Base-by-base conservation (phyloP, 2,329 filamentous ascomycete species). In the Keithomyces neogunnii region DNA sequence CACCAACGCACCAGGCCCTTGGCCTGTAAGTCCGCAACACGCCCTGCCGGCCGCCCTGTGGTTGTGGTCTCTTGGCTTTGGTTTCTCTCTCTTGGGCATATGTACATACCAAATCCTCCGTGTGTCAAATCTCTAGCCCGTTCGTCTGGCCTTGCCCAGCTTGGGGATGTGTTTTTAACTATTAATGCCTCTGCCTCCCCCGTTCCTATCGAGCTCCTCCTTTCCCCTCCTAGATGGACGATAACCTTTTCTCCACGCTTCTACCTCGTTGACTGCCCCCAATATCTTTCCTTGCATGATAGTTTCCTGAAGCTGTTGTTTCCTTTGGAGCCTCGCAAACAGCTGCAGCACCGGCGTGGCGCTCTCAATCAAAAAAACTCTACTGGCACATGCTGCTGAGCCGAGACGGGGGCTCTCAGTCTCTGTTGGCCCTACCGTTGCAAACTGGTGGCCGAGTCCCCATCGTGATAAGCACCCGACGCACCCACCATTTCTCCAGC, bases 131-230 rank as follows among this genome's bases (percentile, higher is more conserved):
- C 43, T 33, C 35, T 33, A 40, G 32, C 29, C 35, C 33, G 11
- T 45, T 46, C 33, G 33, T 35, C 31, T 51, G 33, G 36, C 36
- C 40, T 39, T 13, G 26, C 28, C 38, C 43, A 29, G 43, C n/a
- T 28, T 42, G 29, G 40, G 48, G 26, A 31, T 13, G 48, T 19
- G n/a, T 38, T 50, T 19, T 46, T 11, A 26, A 45, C 31, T 48
- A 51, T 48, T 48, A 51, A 51, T 48, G 45, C 50, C 47, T 48
- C 45, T 51, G 49, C 45, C 49, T 33, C 9, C 35, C 44, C 26
- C 40, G 26, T 8, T 42, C 28, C 38, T 48, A 48, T 48, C 33
- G 11, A 48, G 38, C 47, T 48, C 11, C 35, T 40, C 43, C 13
- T 39, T 50, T 40, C 42, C 43, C 13, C 28, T 28, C 36, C 26